These are phyloP conservation scores for Platanthera zijinensis DNA, from an alignment of 106 monocot genomes.

Conservation along the genomic window DNA sequence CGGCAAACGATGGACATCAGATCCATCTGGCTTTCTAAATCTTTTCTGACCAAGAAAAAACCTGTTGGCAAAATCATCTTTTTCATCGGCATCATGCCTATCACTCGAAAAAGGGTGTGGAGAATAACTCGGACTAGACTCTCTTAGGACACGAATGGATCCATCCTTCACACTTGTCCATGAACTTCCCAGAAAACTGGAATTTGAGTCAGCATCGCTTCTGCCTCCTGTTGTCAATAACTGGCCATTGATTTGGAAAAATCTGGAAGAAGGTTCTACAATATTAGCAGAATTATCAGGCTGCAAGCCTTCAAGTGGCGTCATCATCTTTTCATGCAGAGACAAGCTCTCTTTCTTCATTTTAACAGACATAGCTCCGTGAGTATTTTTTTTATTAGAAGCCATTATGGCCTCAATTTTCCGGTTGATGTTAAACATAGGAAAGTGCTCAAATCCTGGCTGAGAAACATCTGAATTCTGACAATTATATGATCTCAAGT, in stretches of 20 bases:
- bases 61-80: neutral
- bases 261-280: neutral
- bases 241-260: neutral
- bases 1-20: neutral
- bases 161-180: slow-evolving; percentile 2
- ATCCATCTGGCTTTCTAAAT: neutral
- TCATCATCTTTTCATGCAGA: neutral
- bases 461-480: neutral
- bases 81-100: neutral
- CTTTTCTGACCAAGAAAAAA: neutral
- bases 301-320: neutral
- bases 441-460: neutral
- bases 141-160: neutral
- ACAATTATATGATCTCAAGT: neutral
- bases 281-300: neutral
- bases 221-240: neutral
- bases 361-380: neutral
- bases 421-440: neutral
- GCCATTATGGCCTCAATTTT: slow-evolving; percentile 5
- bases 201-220: neutral
- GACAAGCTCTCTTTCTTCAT: neutral
- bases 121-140: neutral
- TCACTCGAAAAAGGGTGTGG: neutral
- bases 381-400: slow-evolving; percentile 1
- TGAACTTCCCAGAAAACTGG: neutral